Evolutionary conservation across 495 filamentous ascomycete species (phyloP).

Genomic region (Penicillium egyptiacum): DNA sequence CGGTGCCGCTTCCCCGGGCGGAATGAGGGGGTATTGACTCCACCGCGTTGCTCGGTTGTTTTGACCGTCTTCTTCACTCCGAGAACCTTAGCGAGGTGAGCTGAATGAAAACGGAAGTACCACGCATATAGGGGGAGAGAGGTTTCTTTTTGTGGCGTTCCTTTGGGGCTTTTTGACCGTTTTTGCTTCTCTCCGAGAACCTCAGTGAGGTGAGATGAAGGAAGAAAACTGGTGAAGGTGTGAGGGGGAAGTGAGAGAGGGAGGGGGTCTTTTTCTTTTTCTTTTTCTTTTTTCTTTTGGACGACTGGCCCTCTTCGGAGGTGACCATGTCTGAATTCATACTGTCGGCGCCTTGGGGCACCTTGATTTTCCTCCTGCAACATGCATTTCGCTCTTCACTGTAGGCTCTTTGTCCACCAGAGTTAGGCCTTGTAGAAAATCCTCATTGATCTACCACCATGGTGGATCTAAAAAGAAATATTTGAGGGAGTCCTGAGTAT

Average conservation of each 20-base stretch:
- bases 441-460: not conserved
- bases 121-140: no score
- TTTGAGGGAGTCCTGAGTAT: no score
- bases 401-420: not conserved
- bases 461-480: no score
- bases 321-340: slow-evolving; percentile 5
- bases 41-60: slow-evolving; percentile 7
- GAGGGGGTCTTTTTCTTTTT: slow-evolving; percentile 10
- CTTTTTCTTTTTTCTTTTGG: slow-evolving; percentile 1
- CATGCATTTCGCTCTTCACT: slow-evolving; percentile 4
- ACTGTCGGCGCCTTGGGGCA: not conserved
- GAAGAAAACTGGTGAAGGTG: slow-evolving; percentile 4
- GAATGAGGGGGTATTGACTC: not conserved
- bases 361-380: not conserved
- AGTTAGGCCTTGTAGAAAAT: not conserved
- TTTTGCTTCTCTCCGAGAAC: slow-evolving; percentile 8
- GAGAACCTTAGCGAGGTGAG: slow-evolving; percentile 12
- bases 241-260: no score
- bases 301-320: slow-evolving; percentile 1
- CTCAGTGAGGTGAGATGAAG: slow-evolving; percentile 16
- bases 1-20: no score
- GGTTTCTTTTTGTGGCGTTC: not conserved
- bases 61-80: slow-evolving; percentile 2
- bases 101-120: not conserved
- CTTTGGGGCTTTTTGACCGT: slow-evolving; percentile 3